These are phyloP conservation scores for Lipomyces starkeyi DNA, from an alignment of 805 yeast genomes.

Conservation along the genomic window DNA sequence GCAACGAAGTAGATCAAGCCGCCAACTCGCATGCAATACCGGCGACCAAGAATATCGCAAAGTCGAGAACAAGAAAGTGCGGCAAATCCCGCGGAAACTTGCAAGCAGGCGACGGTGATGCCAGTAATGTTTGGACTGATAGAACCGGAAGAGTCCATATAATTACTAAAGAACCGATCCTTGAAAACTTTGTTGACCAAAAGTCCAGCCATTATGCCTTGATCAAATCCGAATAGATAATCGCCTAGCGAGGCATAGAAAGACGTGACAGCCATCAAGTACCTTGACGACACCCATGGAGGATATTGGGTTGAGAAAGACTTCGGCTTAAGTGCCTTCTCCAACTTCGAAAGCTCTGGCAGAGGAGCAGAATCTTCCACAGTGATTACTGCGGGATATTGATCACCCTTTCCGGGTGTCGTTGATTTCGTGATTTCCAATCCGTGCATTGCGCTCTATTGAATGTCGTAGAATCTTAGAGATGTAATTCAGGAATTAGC, in stretches of 20 bases:
- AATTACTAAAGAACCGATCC: slow-evolving; percentile 67
- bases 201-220: slow-evolving; percentile 84
- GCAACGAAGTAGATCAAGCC: slow-evolving; percentile 78
- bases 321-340: not conserved
- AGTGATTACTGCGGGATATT: not conserved
- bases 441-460: no score
- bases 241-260: slow-evolving; percentile 51
- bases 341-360: not conserved
- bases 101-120: not conserved
- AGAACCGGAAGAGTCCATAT: slow-evolving; percentile 65
- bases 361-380: slow-evolving; percentile 8
- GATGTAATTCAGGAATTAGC: no score
- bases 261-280: slow-evolving; percentile 40
- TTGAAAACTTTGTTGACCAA: slow-evolving; percentile 7
- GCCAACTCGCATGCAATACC: slow-evolving; percentile 78
- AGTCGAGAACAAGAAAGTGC: slow-evolving; percentile 50
- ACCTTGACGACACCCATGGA: not conserved
- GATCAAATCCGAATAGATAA: no score
- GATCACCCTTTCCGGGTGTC: not conserved
- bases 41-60: slow-evolving; percentile 78
- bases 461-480: no score
- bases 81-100: not conserved
- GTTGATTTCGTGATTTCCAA: not conserved
- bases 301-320: not conserved
- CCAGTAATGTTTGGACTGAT: slow-evolving; percentile 2